phyloP scores from a whole-genome alignment of 208 protist species.

The Borovskyia barvae region DNA sequence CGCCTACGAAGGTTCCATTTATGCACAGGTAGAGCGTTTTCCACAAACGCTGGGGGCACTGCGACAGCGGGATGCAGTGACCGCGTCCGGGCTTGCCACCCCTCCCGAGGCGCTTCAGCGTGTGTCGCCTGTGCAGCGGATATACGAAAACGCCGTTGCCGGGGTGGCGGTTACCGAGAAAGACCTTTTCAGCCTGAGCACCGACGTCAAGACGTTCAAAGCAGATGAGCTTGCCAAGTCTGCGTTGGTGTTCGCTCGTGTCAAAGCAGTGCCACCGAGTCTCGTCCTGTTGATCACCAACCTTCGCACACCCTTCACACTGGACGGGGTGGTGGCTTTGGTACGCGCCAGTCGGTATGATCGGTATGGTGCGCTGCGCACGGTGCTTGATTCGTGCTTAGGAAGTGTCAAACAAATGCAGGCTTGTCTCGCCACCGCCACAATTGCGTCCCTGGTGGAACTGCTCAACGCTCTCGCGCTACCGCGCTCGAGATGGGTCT shows the following conservation, averaged over 20 bases:
- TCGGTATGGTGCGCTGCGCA: conserved; percentile 19
- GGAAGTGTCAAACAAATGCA: not conserved
- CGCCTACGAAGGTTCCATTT: conserved; percentile 13
- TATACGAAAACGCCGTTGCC: conserved; percentile 10
- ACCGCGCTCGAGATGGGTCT: conserved; percentile 28
- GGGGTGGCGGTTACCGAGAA: conserved; percentile 16
- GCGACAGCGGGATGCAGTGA: not conserved
- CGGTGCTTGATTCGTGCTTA: conserved; percentile 11
- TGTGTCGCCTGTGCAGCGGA: conserved; percentile 2
- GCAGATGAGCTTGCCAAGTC: conserved; percentile 24
- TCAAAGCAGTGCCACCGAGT: conserved; percentile 11
- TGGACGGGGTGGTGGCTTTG: conserved; percentile 36
- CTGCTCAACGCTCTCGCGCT: conserved; percentile 18
- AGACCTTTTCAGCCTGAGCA: conserved; percentile 22
- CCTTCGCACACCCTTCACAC: conserved; percentile 1
- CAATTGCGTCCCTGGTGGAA: conserved; percentile 21
- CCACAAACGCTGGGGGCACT: conserved; percentile 10
- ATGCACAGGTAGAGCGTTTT: conserved; percentile 16
- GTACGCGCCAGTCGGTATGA: conserved; percentile 33
- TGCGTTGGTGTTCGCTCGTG: conserved; percentile 8
- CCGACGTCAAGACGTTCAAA: not conserved
- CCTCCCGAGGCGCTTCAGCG: conserved; percentile 11
- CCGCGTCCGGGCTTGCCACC: not conserved
- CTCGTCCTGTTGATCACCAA: not conserved
- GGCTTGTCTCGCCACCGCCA: conserved; percentile 14